Evolutionary conservation across 805 yeast genomes (phyloP).

Genomic region (Huiozyma sinensis): DNA sequence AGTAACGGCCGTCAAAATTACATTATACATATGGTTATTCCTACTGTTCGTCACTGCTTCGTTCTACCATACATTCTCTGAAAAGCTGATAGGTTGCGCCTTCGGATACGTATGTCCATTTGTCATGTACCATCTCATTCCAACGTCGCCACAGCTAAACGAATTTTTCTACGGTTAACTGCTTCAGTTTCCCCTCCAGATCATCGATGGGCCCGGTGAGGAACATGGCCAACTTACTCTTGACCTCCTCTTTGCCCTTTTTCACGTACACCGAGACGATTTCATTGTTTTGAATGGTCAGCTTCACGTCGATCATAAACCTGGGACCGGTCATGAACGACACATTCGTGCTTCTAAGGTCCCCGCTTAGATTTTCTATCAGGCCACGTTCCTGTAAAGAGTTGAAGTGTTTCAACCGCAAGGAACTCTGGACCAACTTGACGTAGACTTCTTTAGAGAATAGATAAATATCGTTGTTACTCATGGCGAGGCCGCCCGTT

Average conservation of each 20-base stretch:
- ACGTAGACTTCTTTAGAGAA: conserved; percentile 22
- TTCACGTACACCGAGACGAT: conserved; percentile 12
- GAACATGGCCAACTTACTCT: conserved; percentile 7
- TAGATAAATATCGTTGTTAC: conserved; percentile 13
- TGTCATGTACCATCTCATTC: conserved; percentile 32
- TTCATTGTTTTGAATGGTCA: conserved; percentile 11
- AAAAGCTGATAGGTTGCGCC: conserved; percentile 59
- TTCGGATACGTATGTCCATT: conserved; percentile 49
- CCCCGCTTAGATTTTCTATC: conserved; percentile 12
- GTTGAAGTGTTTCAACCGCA: conserved; percentile 10
- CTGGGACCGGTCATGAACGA: conserved; percentile 5
- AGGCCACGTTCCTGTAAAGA: conserved; percentile 8
- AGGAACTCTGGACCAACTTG: conserved; percentile 8
- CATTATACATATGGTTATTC: conserved; percentile 42
- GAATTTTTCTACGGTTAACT: conserved; percentile 5
- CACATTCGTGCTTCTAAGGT: conserved; percentile 12
- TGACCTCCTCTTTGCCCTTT: conserved; percentile 5
- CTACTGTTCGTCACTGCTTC: conserved; percentile 60
- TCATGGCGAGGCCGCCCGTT: conserved; percentile 6
- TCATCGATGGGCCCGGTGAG: conserved; percentile 18
- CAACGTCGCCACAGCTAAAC: conserved; percentile 7
- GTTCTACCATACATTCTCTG: conserved; percentile 71
- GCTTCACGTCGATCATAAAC: conserved; percentile 6
- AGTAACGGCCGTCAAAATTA: conserved; percentile 3
- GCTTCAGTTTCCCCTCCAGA: conserved; percentile 10